Evolutionary conservation across 129 eudicot species (phyloP).

Genomic region (Helichrysum umbraculigerum): DNA sequence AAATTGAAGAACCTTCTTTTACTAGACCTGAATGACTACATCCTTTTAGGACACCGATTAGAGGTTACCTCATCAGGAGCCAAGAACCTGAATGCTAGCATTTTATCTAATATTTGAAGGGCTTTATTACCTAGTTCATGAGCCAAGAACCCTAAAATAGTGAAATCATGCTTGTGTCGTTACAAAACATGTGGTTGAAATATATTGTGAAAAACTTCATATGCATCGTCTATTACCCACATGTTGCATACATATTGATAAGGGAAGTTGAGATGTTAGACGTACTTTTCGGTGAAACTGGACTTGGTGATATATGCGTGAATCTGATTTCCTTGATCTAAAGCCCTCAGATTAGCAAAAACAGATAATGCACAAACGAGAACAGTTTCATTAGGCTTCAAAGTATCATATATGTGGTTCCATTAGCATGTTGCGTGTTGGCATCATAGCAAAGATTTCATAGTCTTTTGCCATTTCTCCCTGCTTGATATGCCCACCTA

Average conservation of each 20-base stretch:
- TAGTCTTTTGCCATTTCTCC: slow-evolving; percentile 54
- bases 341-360: slow-evolving; percentile 77
- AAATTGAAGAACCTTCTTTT: slow-evolving; percentile 64
- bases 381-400: slow-evolving; percentile 75
- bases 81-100: too few species aligned
- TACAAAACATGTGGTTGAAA: slow-evolving; percentile 53
- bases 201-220: slow-evolving; percentile 40
- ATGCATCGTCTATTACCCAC: slow-evolving; percentile 67
- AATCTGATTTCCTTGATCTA: slow-evolving; percentile 66
- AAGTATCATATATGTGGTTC: slow-evolving; percentile 6
- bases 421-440: slow-evolving; percentile 49
- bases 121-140: slow-evolving; percentile 68
- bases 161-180: slow-evolving; percentile 76
- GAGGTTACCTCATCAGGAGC: slow-evolving; percentile 66
- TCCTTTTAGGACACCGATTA: slow-evolving; percentile 66
- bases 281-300: slow-evolving; percentile 26
- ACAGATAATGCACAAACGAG: slow-evolving; percentile 85
- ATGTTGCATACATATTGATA: slow-evolving; percentile 81
- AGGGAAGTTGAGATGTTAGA: slow-evolving; percentile 70
- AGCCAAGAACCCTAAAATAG: not conserved
- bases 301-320: slow-evolving; percentile 46
- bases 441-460: slow-evolving; percentile 54
- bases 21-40: slow-evolving; percentile 91
- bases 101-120: slow-evolving; percentile 46
- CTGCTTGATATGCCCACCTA: slow-evolving; percentile 57